Base-by-base conservation (phyloP, 129 eudicot genomes). In the Gnaphalium uliginosum region DNA sequence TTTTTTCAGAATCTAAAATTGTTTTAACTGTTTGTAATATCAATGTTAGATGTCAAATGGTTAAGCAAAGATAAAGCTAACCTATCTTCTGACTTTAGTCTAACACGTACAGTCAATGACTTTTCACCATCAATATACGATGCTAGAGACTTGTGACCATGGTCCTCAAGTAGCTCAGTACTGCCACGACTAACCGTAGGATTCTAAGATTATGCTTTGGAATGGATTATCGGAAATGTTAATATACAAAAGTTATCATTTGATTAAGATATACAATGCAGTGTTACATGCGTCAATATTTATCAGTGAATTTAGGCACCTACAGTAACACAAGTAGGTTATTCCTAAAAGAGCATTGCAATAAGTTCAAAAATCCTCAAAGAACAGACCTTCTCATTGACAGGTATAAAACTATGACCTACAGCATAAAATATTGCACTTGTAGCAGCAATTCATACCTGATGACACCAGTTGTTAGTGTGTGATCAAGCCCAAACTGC, bases 401-500 rank as follows among this genome's bases (percentile, higher is more conserved):
- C 27, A 69, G 60, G 68, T 57, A 21, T 26, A 68, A 35, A 53
- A 56, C 0, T 57, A 77, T 53, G 18, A 68, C 39, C 27, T 69
- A 48, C 21, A 37, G 41, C 29, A 64, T 70, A 37, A 57, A 27
- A 72, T 71, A 66, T 27, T 10, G 57, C 25, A 29, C 68, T 64
- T 80, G n/a, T 53, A 56, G 54, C 26, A 63, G 35, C 41, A 72
- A 22, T 21, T 71, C 65, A 48, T 83, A 94, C 98, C 98, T 94
- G 86, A 94, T 90, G 75, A 94, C 98, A 59, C 98, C 98, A 74
- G 98, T 94, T 61, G 98, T 94, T 50, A 94, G 97, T 32, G 98
- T 94, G 82, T 94, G 98, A 79, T 94, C 98, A 82, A 94, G 98
- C 78, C 98, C 98, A 89, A 94, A 94, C 98, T 94, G 91, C 83